A percentile compares a stretch with the other conserved stretches of the same genome.
These are phyloP conservation scores for Lanmaoa rubissima DNA, from an alignment of 768 basidiomycete genomes.

Conservation along the genomic window DNA sequence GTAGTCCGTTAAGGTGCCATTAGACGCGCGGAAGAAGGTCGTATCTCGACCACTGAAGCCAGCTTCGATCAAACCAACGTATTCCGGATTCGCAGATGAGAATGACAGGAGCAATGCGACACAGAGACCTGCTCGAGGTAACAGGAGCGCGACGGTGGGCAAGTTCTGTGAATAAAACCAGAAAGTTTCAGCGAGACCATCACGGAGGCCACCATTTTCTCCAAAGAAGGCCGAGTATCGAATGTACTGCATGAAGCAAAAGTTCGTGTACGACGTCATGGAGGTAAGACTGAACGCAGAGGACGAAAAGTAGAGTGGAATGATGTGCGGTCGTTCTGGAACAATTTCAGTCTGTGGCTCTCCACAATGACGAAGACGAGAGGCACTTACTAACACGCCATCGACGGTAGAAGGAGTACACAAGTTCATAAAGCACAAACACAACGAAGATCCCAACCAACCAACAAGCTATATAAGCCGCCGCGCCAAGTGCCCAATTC, in stretches of 20 bases:
- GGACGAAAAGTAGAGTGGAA: slow-evolving; percentile 81
- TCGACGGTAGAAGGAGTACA: slow-evolving; percentile 70
- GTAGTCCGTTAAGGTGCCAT: slow-evolving; percentile 72
- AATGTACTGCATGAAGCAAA: slow-evolving; percentile 80
- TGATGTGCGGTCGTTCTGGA: slow-evolving; percentile 77
- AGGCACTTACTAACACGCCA: slow-evolving; percentile 75
- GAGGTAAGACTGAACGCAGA: slow-evolving; percentile 72
- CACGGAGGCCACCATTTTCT: slow-evolving; percentile 47
- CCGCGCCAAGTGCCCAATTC: slow-evolving; percentile 80
- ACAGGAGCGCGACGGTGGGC: slow-evolving; percentile 75
- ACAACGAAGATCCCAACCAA: slow-evolving; percentile 69
- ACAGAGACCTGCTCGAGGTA: slow-evolving; percentile 78
- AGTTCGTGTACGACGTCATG: slow-evolving; percentile 79
- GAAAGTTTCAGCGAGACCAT: slow-evolving; percentile 78
- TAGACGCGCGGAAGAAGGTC: slow-evolving; percentile 65
- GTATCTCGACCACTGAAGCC: slow-evolving; percentile 56
- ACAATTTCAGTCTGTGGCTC: slow-evolving; percentile 1
- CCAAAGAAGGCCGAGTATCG: slow-evolving; percentile 66
- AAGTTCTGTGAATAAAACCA: slow-evolving; percentile 84
- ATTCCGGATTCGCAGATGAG: slow-evolving; percentile 47
- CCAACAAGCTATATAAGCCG: slow-evolving; percentile 85
- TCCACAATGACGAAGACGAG: slow-evolving; percentile 17
- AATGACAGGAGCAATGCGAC: slow-evolving; percentile 72
- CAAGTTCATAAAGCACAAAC: slow-evolving; percentile 71
- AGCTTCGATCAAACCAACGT: slow-evolving; percentile 45